phyloP scores from a whole-genome alignment of 2,329 filamentous ascomycete genomes.

The Penicillium thymicola region DNA sequence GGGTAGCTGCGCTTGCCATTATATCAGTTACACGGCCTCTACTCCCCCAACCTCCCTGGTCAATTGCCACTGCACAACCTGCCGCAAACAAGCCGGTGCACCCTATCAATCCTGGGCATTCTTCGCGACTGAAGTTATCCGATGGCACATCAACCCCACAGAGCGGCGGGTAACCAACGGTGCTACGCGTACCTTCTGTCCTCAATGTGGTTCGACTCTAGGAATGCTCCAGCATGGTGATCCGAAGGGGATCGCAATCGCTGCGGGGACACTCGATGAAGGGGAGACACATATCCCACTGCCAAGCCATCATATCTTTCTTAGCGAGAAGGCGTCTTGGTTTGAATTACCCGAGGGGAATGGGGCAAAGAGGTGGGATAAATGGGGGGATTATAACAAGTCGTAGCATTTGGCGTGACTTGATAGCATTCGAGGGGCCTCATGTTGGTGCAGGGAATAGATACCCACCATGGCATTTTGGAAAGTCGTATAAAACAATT shows the following conservation, averaged over 20 bases:
- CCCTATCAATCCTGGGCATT: conserved; percentile 45
- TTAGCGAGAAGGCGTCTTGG: conserved; percentile 42
- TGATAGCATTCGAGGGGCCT: background rate
- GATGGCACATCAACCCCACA: conserved; percentile 32
- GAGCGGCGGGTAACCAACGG: conserved; percentile 37
- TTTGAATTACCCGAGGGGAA: conserved; percentile 37
- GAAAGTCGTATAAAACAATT: background rate
- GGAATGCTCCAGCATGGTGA: conserved; percentile 42
- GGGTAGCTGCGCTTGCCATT: conserved; percentile 46
- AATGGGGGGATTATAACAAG: conserved; percentile 10
- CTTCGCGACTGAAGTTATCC: conserved; percentile 36
- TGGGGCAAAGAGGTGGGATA: conserved; percentile 28
- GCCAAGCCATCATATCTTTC: conserved; percentile 44
- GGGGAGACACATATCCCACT: conserved; percentile 26
- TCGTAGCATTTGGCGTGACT: background rate
- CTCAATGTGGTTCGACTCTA: conserved; percentile 47
- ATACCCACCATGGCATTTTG: background rate
- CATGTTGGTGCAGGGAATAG: background rate
- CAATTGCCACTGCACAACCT: conserved; percentile 50
- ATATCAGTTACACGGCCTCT: conserved; percentile 43
- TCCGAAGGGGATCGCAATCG: conserved; percentile 33
- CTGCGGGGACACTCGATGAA: conserved; percentile 42
- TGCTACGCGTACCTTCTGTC: conserved; percentile 47
- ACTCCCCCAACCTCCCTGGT: conserved; percentile 35
- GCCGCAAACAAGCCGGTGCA: conserved; percentile 48